phyloP scores from a whole-genome alignment of 179 eudicot species.

The Sideroxylon spinosum region DNA sequence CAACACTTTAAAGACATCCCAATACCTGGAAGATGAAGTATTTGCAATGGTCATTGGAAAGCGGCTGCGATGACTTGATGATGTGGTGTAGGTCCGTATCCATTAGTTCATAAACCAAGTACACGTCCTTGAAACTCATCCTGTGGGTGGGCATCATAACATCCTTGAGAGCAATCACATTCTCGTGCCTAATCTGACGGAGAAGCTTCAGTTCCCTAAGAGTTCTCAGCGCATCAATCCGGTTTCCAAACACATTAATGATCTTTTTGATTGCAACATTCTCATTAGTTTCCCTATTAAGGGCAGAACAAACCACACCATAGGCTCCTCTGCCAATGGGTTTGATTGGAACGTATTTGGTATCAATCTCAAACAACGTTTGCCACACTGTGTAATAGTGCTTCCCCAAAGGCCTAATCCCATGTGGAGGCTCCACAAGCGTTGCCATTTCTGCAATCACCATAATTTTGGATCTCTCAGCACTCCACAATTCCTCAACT shows the following conservation, averaged over 20 bases:
- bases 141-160: constrained; percentile 58
- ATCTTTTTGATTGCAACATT: constrained; percentile 72
- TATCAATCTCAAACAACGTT: constrained; percentile 59
- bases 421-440: constrained; percentile 54
- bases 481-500: background rate
- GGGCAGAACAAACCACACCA: constrained; percentile 64
- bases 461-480: background rate
- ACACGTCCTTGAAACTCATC: constrained; percentile 60
- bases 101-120: constrained; percentile 71
- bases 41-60: constrained; percentile 60
- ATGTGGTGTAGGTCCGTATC: constrained; percentile 76
- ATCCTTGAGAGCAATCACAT: constrained; percentile 70
- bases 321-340: constrained; percentile 68
- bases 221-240: constrained; percentile 61
- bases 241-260: constrained; percentile 54
- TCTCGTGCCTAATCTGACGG: constrained; percentile 57
- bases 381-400: constrained; percentile 65
- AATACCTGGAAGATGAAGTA: constrained; percentile 65
- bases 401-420: constrained; percentile 44
- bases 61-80: constrained; percentile 64
- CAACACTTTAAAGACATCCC: background rate
- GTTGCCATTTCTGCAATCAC: constrained; percentile 41
- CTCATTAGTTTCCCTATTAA: constrained; percentile 61
- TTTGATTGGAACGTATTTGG: constrained; percentile 61
- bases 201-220: constrained; percentile 59